These are phyloP conservation scores for Penicillium fuscoglaucum DNA, from an alignment of 2,329 filamentous ascomycete genomes.

Conservation along the genomic window DNA sequence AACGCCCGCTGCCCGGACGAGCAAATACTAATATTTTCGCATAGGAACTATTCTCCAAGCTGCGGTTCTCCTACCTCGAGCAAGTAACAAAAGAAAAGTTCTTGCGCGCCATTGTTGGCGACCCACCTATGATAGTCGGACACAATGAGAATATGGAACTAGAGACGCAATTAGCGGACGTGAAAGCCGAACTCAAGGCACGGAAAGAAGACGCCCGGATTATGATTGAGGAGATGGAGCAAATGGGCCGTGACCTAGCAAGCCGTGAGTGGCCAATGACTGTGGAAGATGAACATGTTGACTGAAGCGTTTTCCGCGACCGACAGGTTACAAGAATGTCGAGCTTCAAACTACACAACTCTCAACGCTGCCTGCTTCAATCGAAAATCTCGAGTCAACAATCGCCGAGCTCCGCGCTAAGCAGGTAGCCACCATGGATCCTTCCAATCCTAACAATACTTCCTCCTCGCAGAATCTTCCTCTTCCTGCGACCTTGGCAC, in stretches of 20 bases:
- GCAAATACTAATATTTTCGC: conserved; percentile 3
- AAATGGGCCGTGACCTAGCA: conserved; percentile 65
- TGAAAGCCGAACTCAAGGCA: conserved; percentile 74
- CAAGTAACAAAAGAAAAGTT: conserved; percentile 99
- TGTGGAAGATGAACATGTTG: background rate
- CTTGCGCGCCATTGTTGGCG: conserved; percentile 85
- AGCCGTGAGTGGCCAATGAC: conserved; percentile 43
- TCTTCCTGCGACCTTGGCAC: conserved; percentile 42
- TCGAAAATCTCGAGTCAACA: conserved; percentile 52
- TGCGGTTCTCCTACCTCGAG: conserved; percentile 96
- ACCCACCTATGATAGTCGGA: conserved; percentile 82
- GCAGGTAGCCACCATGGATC: conserved; percentile 63
- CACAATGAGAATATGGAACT: conserved; percentile 78
- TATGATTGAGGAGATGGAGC: conserved; percentile 72
- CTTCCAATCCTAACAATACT: conserved; percentile 40
- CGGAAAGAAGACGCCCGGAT: conserved; percentile 76
- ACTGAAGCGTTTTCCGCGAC: background rate
- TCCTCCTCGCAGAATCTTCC: conserved; percentile 42
- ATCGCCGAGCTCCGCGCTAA: conserved; percentile 54
- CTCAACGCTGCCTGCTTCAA: conserved; percentile 52
- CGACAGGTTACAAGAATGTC: conserved; percentile 55
- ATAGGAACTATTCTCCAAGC: conserved; percentile 86
- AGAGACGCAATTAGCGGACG: conserved; percentile 66
- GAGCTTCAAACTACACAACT: conserved; percentile 55
- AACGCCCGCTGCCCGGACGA: background rate